Evolutionary conservation across 1,139 yeast species (phyloP), one percentile per base, ranked within the genome.

Genomic region (Waltiozyma solani): DNA sequence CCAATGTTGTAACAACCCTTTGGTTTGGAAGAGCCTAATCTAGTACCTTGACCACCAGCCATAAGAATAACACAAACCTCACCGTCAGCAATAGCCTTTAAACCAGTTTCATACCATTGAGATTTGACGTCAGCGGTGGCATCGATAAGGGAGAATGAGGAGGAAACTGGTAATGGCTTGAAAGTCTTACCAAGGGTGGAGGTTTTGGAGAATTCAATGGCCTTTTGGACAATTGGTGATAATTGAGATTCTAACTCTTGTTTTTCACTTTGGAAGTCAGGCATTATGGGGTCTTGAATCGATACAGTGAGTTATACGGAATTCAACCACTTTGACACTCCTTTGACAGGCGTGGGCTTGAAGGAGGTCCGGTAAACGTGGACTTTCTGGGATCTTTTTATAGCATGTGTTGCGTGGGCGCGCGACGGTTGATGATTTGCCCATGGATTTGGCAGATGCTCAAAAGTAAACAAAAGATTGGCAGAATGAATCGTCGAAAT

Each of bases 41-140:
- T 71, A 4, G 97, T 82, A 24, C 98, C 99, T 61, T 91, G 98
- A 40, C 99, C 99, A 41, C 98, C 99, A 11, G 98, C 96, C 82
- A 91, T 79, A 41, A 91, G 69, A 35, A 91, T 69, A 9, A 91
- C 91, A 21, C 87, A 98, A 18, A 89, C 97, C 53, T 82, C 75
- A 48, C 81, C 81, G 22, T 66, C 57, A 24, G 74, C 62, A 44
- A 91, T 80, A 31, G 93, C 82, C 29, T 74, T 64, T 34, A 81
- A 60, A 13, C 99, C 99, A 15, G 62, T 43, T 1, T 61, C 49
- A 25, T 57, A 53, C 87, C 95, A 89, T 17, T 57, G 50, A 31
- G 62, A 47, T 19, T 59, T 53, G 4, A 57, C 59, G 0, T 46
- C 38, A 2, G 56, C 56, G 10, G 60, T 48, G 9, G 48, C 43